These are phyloP conservation scores for Cenchrus purpureus DNA, from an alignment of 176 grass and related monocot genomes.

Conservation along the genomic window DNA sequence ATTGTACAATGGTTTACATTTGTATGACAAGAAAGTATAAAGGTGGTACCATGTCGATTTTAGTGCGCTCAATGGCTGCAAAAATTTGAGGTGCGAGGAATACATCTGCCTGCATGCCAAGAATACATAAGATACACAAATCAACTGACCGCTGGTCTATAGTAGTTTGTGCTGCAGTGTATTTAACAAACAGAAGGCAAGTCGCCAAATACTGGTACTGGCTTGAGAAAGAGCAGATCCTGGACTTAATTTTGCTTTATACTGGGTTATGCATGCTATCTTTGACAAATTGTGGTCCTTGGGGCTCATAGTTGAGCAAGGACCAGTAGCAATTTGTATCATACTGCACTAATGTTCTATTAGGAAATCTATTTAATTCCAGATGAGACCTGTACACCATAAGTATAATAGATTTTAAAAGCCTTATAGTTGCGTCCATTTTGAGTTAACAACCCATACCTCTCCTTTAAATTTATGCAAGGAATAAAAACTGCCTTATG, in stretches of 20 bases:
- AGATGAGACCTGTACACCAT: neutral
- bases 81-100: conserved; percentile 86
- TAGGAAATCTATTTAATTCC: neutral
- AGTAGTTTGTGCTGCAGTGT: neutral
- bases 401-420: neutral
- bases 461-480: neutral
- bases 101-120: conserved; percentile 72
- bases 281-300: neutral
- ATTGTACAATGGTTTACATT: neutral
- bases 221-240: neutral
- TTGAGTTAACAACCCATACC: neutral
- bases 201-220: neutral
- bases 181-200: neutral
- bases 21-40: neutral
- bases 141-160: neutral
- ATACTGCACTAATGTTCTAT: neutral
- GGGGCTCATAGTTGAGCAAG: neutral
- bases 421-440: neutral
- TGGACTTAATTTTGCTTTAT: neutral
- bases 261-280: neutral
- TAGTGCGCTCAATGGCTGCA: conserved; percentile 39
- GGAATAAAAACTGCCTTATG: neutral
- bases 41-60: conserved; percentile 68
- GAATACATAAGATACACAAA: neutral
- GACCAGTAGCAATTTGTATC: neutral